phyloP scores from a whole-genome alignment of 805 yeast genomes.

The Dipodascus albidus region DNA sequence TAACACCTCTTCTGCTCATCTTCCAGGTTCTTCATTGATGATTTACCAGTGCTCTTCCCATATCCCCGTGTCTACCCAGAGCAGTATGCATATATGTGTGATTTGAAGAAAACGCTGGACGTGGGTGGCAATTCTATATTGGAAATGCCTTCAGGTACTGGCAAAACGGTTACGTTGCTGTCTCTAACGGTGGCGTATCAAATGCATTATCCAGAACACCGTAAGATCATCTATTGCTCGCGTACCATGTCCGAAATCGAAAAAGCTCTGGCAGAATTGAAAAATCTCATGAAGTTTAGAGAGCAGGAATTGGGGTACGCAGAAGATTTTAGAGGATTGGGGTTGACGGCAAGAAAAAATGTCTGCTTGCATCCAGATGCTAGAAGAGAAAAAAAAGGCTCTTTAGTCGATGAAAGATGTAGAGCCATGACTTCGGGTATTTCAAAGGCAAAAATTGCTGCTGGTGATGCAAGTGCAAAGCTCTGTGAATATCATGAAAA shows the following conservation, averaged over 20 bases:
- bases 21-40: conserved; percentile 82
- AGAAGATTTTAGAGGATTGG: conserved; percentile 90
- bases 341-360: conserved; percentile 89
- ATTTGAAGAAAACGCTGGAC: conserved; percentile 84
- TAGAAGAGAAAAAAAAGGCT: conserved; percentile 79
- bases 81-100: conserved; percentile 96
- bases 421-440: conserved; percentile 91
- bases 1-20: too few species aligned
- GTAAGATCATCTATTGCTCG: conserved; percentile 92
- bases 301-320: conserved; percentile 69
- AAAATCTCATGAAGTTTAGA: conserved; percentile 78
- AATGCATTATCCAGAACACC: conserved; percentile 82
- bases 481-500: conserved; percentile 89
- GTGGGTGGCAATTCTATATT: conserved; percentile 93
- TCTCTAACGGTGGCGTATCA: conserved; percentile 94
- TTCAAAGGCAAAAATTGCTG: conserved; percentile 53
- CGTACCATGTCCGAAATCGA: conserved; percentile 99
- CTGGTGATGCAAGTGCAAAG: conserved; percentile 44
- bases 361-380: conserved; percentile 84
- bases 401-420: conserved; percentile 91
- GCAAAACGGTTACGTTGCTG: conserved; percentile 86
- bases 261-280: conserved; percentile 87
- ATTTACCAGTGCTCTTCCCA: conserved; percentile 89
- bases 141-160: conserved; percentile 99
- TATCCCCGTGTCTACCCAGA: conserved; percentile 96